Base-by-base conservation (phyloP, 768 basidiomycete species). In the Leucocoprinus birnbaumii region DNA sequence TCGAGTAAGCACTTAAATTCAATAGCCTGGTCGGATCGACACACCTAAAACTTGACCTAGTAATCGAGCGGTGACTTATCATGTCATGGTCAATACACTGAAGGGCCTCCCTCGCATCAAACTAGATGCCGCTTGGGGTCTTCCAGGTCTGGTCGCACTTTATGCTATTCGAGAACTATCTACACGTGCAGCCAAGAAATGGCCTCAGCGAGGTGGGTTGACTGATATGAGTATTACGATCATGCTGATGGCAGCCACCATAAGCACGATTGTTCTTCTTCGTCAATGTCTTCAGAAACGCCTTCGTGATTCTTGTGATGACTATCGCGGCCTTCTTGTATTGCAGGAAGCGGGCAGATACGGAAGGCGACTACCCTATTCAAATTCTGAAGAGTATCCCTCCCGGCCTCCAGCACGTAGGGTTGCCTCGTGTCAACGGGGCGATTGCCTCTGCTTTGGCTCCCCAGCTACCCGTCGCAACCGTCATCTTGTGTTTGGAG, bases 21-120 rank as follows among this genome's bases (percentile, higher is more conserved):
- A 11, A 25, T 7, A 47, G 27, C 11, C 24, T 19, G 31, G 21
- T 13, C 25, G 35, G 31, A 25, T 10, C 14, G 8, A 26, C 31
- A 21, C 13, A 5, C 5, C 5, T 11, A 6, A 18, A 3, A n/a
- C 21, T 8, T 13, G 18, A 3, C 3, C 16, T 2, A 47, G 35
- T 34, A 26, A 19, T 10, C 11, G 31, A 38, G 19, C 9, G 85
- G 93, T 45, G 94, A 83, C 10, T 76, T 88, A 2, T 87, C 93
- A 0, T 98, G 95, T 98, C 61, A 87, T 98, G 66, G 97, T 98
- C 73, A 89, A 98, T 69, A 91, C 89, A 1, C 74, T 99, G 59
- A 95, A 93, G 69, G 84, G 90, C 51, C 75, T 97, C 47, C 86
- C 85, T 2, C 57, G 74, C 24, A 82, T 89, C 0, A 78, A 68